Base-by-base conservation (phyloP, 345 rosid species). In the Melaleuca quinquenervia region DNA sequence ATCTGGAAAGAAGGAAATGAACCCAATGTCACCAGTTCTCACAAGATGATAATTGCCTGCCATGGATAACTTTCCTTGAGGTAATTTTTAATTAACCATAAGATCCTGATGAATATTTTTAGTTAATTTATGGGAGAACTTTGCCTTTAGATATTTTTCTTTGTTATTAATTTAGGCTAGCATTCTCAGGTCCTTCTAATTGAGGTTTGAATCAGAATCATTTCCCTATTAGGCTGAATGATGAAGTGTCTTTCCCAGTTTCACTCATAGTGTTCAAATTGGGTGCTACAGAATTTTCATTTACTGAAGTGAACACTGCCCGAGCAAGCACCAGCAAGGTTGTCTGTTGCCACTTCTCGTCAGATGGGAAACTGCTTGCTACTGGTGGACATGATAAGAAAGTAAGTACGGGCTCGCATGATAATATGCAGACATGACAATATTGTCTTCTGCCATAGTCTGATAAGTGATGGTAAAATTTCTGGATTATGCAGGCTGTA, bases 311-410 rank as follows among this genome's bases (percentile, higher is more conserved):
- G 83, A 92, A 83, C 87, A 88, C 98, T 86, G 92, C 93, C 53
- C 94, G 91, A 87, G 99, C 99, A 84, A 97, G 99, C 92, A 50
- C 87, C 60, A 93, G 91, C 90, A 97, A 96, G 91, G 96, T 97
- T 82, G 52, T 89, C 54, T 94, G 94, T 87, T 97, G 99, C 87
- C 98, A 97, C 90, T 97, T 97, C 92, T 97, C 99, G 56, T 96
- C 98, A 11, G 98, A 97, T 89, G 99, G 99, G 41, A 96, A 96
- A 91, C 87, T 94, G 89, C 97, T 97, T 89, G 99, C 99, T 84
- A 97, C 94, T 89, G 98, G 98, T 48, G 99, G 99, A 86, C 99
- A 95, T 90, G 99, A 97, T 91, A 97, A 96, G 89, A 97, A 95
- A 96, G 99, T 94, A 86, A 88, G 90, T 85, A 41, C 64, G 83